Conservation (phyloP, 306 rosid species). For the Hippophae tibetana region DNA sequence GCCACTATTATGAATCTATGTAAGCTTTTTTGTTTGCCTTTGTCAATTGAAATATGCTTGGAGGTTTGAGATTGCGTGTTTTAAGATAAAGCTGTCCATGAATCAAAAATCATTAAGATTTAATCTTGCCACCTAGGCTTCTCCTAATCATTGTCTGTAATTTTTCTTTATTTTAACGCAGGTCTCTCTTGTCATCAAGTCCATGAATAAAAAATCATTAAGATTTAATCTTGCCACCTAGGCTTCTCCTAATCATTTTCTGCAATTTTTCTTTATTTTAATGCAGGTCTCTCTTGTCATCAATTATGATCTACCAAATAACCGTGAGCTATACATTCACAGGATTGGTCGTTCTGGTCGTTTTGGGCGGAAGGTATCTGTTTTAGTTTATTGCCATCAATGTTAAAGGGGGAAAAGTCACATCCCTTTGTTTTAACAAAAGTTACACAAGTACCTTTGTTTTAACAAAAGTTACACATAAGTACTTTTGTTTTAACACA, state of each 20-base stretch:
- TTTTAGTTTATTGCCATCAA: neutral
- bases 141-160: neutral
- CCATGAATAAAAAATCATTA: neutral
- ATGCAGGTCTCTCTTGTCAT: constrained; percentile 84
- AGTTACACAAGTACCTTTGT: neutral
- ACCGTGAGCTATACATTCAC: constrained; percentile 95
- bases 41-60: too few species aligned
- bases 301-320: constrained; percentile 94
- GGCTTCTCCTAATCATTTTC: neutral
- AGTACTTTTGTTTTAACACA: too few species aligned
- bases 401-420: neutral
- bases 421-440: neutral
- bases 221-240: neutral
- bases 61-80: too few species aligned
- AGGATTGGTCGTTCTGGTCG: constrained; percentile 99
- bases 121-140: neutral
- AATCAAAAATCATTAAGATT: neutral
- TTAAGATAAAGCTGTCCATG: too few species aligned
- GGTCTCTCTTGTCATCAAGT: constrained; percentile 85
- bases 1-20: too few species aligned
- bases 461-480: too few species aligned
- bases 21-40: too few species aligned
- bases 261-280: neutral
- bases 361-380: constrained; percentile 90
- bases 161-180: constrained; percentile 16